These are phyloP conservation scores for Eimeria praecox DNA, from an alignment of 169 alveolate species.

Conservation along the genomic window DNA sequence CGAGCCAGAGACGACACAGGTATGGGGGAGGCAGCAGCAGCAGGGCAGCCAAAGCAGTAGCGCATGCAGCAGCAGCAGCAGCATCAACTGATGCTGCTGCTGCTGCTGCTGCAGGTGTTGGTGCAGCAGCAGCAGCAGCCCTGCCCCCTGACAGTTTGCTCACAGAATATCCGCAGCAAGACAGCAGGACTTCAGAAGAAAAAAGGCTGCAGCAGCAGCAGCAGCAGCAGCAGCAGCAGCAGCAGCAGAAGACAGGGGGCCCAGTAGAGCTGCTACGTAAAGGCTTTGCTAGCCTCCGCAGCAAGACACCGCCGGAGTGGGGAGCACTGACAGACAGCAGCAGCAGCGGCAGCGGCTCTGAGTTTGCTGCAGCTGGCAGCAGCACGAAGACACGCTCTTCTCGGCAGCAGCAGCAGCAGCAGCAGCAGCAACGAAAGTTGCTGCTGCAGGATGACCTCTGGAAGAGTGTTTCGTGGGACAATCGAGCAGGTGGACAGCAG, in stretches of 20 bases:
- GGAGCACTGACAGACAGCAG: conserved; percentile 40
- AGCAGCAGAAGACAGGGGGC: conserved; percentile 28
- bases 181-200: background rate
- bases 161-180: background rate
- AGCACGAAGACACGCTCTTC: background rate
- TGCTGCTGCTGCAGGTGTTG: conserved; percentile 15
- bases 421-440: conserved; percentile 59
- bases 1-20: background rate
- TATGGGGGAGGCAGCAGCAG: background rate
- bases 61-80: conserved; percentile 31
- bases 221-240: conserved; percentile 64
- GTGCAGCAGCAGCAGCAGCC: conserved; percentile 34
- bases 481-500: conserved; percentile 10
- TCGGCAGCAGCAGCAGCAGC: conserved; percentile 39
- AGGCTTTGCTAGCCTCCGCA: conserved; percentile 65
- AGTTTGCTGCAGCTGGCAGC: conserved; percentile 38
- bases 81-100: background rate
- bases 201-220: conserved; percentile 24
- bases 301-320: conserved; percentile 1
- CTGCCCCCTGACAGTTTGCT: background rate
- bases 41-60: background rate
- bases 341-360: conserved; percentile 64
- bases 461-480: conserved; percentile 20
- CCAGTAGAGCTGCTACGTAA: conserved; percentile 47
- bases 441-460: conserved; percentile 22